These are phyloP conservation scores for Strombidium stylifer DNA, from an alignment of 73 alveolate genomes.

Conservation along the genomic window DNA sequence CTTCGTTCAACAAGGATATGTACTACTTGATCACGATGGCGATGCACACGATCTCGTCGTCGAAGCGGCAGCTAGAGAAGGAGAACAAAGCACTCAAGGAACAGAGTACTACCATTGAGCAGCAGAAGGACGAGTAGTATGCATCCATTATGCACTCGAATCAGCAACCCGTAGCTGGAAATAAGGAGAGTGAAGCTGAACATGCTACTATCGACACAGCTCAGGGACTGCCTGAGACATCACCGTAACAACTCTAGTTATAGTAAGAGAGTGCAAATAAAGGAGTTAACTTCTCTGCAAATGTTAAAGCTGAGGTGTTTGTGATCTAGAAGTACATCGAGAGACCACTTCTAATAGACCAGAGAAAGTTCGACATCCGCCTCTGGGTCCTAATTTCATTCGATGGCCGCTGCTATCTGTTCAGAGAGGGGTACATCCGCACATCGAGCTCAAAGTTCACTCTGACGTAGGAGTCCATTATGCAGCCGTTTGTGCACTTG, in stretches of 20 bases:
- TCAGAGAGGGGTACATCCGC: slow-evolving; percentile 91
- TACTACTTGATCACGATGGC: slow-evolving; percentile 7
- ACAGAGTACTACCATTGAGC: neutral
- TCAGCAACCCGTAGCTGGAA: neutral
- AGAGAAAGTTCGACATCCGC: slow-evolving; percentile 91
- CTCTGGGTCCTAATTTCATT: slow-evolving; percentile 90
- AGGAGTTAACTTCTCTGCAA: slow-evolving; percentile 20
- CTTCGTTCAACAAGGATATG: no score
- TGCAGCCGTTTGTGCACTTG: slow-evolving; percentile 66
- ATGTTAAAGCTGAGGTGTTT: slow-evolving; percentile 19
- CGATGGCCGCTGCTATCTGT: slow-evolving; percentile 74
- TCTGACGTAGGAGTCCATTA: slow-evolving; percentile 26
- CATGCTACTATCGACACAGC: no score
- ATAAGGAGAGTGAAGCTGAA: neutral
- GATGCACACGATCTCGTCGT: neutral
- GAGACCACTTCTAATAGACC: slow-evolving; percentile 75
- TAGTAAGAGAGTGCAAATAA: neutral
- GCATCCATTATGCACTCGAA: neutral
- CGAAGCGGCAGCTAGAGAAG: neutral
- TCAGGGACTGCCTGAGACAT: no score
- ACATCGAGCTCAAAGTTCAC: slow-evolving; percentile 77
- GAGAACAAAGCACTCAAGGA: neutral
- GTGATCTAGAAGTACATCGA: slow-evolving; percentile 82
- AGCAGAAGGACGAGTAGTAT: neutral
- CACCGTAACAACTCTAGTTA: neutral